Evolutionary conservation across 1,284 basidiomycete genomes (phyloP), one percentile per base, ranked within the genome.

Genomic region (Sporisorium scitamineum): DNA sequence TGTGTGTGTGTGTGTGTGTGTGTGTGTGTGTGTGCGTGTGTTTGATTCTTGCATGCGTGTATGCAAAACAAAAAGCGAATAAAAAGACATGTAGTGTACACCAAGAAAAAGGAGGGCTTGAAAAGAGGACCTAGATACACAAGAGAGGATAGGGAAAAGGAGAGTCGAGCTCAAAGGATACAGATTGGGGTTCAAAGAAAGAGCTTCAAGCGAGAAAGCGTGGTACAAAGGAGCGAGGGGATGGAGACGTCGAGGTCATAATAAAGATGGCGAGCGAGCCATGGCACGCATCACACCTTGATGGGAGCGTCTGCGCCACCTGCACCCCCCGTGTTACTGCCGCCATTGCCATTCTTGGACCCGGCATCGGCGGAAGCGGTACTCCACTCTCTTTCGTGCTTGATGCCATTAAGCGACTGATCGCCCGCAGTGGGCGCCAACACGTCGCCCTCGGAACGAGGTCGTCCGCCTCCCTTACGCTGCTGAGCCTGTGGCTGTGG

Each of bases 341-440:
- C 27, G 24, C 44, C 44, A 29, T 27, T 24, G 5, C 24, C 45
- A 27, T 47, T 27, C 55, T 57, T 58, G 22, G 13, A 8, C 2
- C 3, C 37, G 5, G 22, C 55, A 41, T 48, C 47, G 2, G 45
- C 70, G 9, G 57, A 57, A 32, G 65, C 53, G 11, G 56, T 24
- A 32, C 65, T 69, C 71, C 71, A 69, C 18, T 74, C 71, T 0
- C 71, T 48, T 32, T 74, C 65, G 58, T 69, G 71, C 34, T 65
- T 69, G 27, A 54, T 14, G 2, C 48, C 54, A 22, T 42, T 32
- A 34, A 41, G 27, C 34, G 20, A 13, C 22, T 26, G 41, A 9
- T 56, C 32, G 34, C 53, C 60, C 5, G 16, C 47, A 48, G 56
- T 58, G 6, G 52, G 18, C 14, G 39, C 50, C 16, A 62, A 42